Conservation (phyloP, 257 asterid genomes). For the Forsythia suspensa region DNA sequence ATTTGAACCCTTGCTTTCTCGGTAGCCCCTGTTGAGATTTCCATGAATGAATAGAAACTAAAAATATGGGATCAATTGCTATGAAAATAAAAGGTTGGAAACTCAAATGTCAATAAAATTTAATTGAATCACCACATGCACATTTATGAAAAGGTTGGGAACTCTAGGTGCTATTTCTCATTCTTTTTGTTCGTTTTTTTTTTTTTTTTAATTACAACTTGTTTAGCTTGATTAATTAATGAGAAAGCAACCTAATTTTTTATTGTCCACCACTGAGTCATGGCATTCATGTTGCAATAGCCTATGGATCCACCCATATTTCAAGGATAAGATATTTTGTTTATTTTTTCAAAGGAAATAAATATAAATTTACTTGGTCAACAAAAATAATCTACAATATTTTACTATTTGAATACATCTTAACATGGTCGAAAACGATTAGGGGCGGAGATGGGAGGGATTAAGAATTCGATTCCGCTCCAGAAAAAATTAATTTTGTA, state of each 20-base stretch:
- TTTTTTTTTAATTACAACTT: neutral
- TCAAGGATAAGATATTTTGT: neutral
- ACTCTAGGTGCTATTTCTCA: neutral
- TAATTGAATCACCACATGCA: neutral
- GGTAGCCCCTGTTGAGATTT: too few species aligned
- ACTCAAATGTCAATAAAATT: neutral
- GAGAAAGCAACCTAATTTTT: neutral
- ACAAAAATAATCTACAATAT: neutral
- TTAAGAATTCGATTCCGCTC: too few species aligned
- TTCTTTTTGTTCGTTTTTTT: neutral
- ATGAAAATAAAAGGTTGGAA: neutral
- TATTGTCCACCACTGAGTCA: neutral
- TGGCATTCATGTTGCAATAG: neutral
- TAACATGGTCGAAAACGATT: too few species aligned
- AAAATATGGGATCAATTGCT: neutral
- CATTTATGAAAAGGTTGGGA: neutral
- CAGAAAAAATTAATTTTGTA: too few species aligned
- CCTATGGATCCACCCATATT: neutral
- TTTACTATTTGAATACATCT: neutral
- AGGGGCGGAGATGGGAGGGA: too few species aligned
- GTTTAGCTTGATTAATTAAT: neutral
- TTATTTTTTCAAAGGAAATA: neutral
- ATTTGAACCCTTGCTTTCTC: too few species aligned
- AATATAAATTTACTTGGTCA: neutral
- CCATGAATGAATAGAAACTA: neutral